A percentile compares a stretch with the other conserved stretches of the same genome.
Conservation (phyloP, 306 rosid species). For the Echinosophora koreensis region DNA sequence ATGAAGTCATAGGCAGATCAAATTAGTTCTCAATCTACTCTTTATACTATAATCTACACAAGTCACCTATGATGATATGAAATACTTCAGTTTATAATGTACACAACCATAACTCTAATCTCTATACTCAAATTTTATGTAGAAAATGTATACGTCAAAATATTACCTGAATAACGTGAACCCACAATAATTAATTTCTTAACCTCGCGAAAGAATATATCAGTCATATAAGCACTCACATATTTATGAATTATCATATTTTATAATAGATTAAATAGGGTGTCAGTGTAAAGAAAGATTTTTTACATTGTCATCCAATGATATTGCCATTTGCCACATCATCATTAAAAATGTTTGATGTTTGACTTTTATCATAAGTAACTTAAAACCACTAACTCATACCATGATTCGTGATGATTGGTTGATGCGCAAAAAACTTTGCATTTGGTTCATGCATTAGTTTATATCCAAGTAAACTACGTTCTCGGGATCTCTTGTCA, state of each 20-base stretch:
- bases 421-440: too few relatives aligned
- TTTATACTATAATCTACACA: not conserved
- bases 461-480: too few relatives aligned
- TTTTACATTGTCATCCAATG: too few relatives aligned
- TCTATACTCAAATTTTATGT: not conserved
- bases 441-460: too few relatives aligned
- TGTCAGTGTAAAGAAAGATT: too few relatives aligned
- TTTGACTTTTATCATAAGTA: too few relatives aligned
- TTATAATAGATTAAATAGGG: too few relatives aligned
- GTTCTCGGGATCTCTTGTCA: too few relatives aligned
- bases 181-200: not conserved
- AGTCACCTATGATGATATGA: not conserved
- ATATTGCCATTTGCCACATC: too few relatives aligned
- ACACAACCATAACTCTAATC: not conserved
- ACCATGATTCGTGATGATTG: too few relatives aligned
- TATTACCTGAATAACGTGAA: not conserved
- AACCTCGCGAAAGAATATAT: not conserved
- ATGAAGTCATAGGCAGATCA: slow-evolving; percentile 29
- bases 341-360: too few relatives aligned
- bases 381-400: too few relatives aligned
- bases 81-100: not conserved
- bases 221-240: not conserved
- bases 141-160: slow-evolving; percentile 14
- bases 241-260: not conserved
- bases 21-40: not conserved